These are phyloP conservation scores for Lathyrus aphaca DNA, from an alignment of 306 rosid species.

Conservation along the genomic window DNA sequence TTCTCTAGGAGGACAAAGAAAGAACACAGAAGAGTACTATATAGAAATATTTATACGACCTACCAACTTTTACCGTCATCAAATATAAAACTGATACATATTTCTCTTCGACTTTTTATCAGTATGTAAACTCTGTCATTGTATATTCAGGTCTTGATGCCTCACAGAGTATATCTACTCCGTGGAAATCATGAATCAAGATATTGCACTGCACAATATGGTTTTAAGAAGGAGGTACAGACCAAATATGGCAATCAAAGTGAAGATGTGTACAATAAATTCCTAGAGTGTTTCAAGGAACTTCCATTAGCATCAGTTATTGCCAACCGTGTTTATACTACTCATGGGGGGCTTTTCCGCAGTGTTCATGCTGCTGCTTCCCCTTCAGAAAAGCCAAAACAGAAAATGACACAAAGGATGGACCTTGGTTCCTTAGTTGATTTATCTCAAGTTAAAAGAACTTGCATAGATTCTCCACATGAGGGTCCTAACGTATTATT, in stretches of 20 bases:
- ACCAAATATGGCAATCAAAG: conserved; percentile 72
- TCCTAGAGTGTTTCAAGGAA: conserved; percentile 76
- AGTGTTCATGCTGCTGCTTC: conserved; percentile 44
- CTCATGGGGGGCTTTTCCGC: conserved; percentile 94
- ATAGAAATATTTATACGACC: conserved; percentile 32
- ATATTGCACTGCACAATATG: conserved; percentile 62
- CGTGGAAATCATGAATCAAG: conserved; percentile 88
- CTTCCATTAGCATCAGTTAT: conserved; percentile 89
- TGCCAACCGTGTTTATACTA: conserved; percentile 70
- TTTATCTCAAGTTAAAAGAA: conserved; percentile 64
- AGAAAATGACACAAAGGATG: conserved; percentile 56
- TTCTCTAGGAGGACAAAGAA: conserved; percentile 19
- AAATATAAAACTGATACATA: conserved; percentile 18
- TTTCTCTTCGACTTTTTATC: conserved; percentile 14
- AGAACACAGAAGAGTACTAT: background rate
- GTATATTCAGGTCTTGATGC: conserved; percentile 76
- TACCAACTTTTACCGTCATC: conserved; percentile 15
- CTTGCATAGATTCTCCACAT: conserved; percentile 61
- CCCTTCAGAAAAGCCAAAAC: conserved; percentile 52
- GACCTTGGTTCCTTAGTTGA: conserved; percentile 78
- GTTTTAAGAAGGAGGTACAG: conserved; percentile 79
- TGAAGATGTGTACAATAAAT: conserved; percentile 68
- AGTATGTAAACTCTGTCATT: conserved; percentile 30
- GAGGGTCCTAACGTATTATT: conserved; percentile 67
- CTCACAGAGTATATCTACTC: conserved; percentile 80